phyloP scores from a whole-genome alignment of 179 eudicot species.

The Amaranthus tricolor region DNA sequence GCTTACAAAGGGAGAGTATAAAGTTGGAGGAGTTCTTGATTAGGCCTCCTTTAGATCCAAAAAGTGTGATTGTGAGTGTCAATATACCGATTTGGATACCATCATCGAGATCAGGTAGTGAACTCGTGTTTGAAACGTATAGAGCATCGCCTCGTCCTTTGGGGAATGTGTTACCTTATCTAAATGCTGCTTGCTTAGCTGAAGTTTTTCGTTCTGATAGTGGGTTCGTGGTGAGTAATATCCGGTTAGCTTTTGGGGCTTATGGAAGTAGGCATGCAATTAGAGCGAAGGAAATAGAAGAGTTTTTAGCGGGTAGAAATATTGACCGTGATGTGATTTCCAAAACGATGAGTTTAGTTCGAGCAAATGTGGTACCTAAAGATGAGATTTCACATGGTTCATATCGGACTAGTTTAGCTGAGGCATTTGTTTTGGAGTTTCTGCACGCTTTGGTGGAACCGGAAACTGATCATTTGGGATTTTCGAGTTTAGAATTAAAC shows the following conservation, averaged over 20 bases:
- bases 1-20: slow-evolving; percentile 41
- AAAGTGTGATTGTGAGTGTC: slow-evolving; percentile 53
- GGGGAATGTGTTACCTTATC: slow-evolving; percentile 72
- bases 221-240: slow-evolving; percentile 35
- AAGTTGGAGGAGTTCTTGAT: slow-evolving; percentile 64
- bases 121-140: slow-evolving; percentile 67
- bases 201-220: slow-evolving; percentile 39
- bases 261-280: slow-evolving; percentile 68
- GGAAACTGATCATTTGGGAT: slow-evolving; percentile 1
- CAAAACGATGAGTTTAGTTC: slow-evolving; percentile 57
- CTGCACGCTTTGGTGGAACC: slow-evolving; percentile 38
- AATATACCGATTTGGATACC: slow-evolving; percentile 50
- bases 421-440: slow-evolving; percentile 72
- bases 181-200: slow-evolving; percentile 88
- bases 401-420: slow-evolving; percentile 79
- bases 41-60: slow-evolving; percentile 58
- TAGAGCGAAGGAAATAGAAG: slow-evolving; percentile 64
- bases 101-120: slow-evolving; percentile 20
- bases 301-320: slow-evolving; percentile 53
- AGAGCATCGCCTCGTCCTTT: slow-evolving; percentile 89
- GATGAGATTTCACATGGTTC: slow-evolving; percentile 52
- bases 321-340: slow-evolving; percentile 37
- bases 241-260: slow-evolving; percentile 76
- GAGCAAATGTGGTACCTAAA: slow-evolving; percentile 52
- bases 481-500: slow-evolving; percentile 27